Conservation (phyloP, 805 yeast species). For the Phaffomyces thermotolerans region DNA sequence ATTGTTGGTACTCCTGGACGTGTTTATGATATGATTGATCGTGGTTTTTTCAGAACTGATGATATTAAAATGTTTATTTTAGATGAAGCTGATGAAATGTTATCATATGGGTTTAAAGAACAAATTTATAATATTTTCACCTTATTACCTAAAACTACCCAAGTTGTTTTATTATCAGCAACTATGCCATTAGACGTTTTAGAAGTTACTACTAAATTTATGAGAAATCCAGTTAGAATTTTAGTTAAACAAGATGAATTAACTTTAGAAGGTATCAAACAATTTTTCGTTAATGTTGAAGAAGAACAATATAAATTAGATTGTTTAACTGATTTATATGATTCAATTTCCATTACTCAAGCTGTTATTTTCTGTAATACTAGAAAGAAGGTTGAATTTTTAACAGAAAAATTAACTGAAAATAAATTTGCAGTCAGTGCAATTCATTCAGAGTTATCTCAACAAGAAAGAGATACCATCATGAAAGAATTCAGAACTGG, state of each 20-base stretch:
- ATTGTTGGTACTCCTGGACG: conserved; percentile 99
- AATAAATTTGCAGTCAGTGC: conserved; percentile 87
- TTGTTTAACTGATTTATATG: conserved; percentile 90
- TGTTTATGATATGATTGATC: conserved; percentile 91
- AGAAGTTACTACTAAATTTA: conserved; percentile 85
- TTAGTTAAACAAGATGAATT: conserved; percentile 93
- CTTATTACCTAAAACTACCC: conserved; percentile 80
- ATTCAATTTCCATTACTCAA: conserved; percentile 91
- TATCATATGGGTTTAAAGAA: conserved; percentile 88
- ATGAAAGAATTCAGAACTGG: conserved; percentile 97
- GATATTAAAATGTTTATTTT: conserved; percentile 88
- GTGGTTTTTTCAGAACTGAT: conserved; percentile 76
- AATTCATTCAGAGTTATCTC: conserved; percentile 95
- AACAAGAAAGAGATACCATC: conserved; percentile 85
- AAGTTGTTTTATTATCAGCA: conserved; percentile 92
- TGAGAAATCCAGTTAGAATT: conserved; percentile 91
- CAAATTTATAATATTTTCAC: conserved; percentile 92
- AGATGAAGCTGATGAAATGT: conserved; percentile 98
- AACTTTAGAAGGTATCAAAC: conserved; percentile 92
- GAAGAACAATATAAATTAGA: conserved; percentile 93
- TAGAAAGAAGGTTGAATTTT: conserved; percentile 86
- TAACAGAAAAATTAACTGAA: conserved; percentile 64
- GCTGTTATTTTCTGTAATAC: conserved; percentile 98
- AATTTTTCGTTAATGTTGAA: conserved; percentile 84
- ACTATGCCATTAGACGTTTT: conserved; percentile 91